Conservation (phyloP, 805 yeast genomes). For the Yamadazyma sp. region DNA sequence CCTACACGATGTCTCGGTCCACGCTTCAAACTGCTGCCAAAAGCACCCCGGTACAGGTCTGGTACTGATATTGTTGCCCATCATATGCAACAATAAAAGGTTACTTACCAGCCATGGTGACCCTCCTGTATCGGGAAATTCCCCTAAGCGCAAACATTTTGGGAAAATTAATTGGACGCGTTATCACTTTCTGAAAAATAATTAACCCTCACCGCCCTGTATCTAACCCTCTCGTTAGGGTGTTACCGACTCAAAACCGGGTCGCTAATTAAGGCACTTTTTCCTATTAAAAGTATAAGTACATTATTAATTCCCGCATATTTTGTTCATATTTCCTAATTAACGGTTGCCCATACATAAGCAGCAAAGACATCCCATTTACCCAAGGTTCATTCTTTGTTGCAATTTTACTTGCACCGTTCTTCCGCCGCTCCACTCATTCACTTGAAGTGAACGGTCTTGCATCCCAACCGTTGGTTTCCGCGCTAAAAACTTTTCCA, state of each 20-base stretch:
- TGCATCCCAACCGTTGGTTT: not conserved
- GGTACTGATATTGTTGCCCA: constrained; percentile 1
- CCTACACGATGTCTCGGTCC: not conserved
- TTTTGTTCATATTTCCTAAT: too few species aligned
- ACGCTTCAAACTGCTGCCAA: too few species aligned
- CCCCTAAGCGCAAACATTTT: not conserved
- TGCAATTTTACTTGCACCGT: not conserved
- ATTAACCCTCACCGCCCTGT: not conserved
- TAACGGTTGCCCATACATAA: too few species aligned
- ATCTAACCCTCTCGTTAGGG: constrained; percentile 5
- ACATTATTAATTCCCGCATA: too few species aligned
- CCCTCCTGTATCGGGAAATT: constrained; percentile 2
- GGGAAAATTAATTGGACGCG: constrained; percentile 12
- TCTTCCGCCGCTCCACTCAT: constrained; percentile 8
- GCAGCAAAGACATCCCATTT: too few species aligned
- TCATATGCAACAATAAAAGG: constrained; percentile 2
- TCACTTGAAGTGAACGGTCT: constrained; percentile 9
- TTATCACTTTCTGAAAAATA: constrained; percentile 1
- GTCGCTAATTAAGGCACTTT: constrained; percentile 5
- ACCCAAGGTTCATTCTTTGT: constrained; percentile 1
- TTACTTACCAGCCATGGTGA: not conserved
- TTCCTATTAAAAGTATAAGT: too few species aligned
- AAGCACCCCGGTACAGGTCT: too few species aligned
- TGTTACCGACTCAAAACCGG: constrained; percentile 4
- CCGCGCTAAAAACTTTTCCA: too few species aligned